Conservation (phyloP, 2,329 filamentous ascomycete genomes). For the Parasarocladium wereldwijsianum region DNA sequence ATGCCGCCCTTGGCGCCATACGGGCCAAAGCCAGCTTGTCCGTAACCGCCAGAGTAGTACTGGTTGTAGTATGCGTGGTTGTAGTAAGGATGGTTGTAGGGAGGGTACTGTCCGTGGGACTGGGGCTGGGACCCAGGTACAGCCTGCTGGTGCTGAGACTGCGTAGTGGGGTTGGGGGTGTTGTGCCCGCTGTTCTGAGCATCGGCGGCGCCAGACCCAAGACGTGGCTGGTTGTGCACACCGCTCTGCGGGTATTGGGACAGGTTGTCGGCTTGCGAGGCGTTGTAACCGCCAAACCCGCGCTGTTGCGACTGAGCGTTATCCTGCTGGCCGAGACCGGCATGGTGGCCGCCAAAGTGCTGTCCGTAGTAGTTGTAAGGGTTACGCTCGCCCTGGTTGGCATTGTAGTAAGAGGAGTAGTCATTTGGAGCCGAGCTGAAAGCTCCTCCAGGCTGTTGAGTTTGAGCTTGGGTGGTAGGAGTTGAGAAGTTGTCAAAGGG, state of each 20-base stretch:
- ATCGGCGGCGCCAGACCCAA: conserved; percentile 43
- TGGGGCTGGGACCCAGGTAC: conserved; percentile 29
- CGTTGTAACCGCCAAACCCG: conserved; percentile 60
- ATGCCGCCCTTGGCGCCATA: conserved; percentile 39
- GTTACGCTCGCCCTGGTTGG: conserved; percentile 56
- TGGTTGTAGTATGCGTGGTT: conserved; percentile 44
- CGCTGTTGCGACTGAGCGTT: conserved; percentile 56
- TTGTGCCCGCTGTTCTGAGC: conserved; percentile 77
- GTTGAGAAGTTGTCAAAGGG: conserved; percentile 48
- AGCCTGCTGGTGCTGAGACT: conserved; percentile 31
- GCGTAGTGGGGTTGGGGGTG: conserved; percentile 67
- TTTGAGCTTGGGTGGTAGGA: conserved; percentile 44
- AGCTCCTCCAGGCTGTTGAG: conserved; percentile 44
- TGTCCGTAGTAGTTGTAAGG: conserved; percentile 64
- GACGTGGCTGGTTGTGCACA: conserved; percentile 40
- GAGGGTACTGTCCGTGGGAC: conserved; percentile 33
- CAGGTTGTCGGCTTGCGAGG: conserved; percentile 46
- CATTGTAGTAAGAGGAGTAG: conserved; percentile 75
- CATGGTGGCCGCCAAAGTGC: conserved; percentile 40
- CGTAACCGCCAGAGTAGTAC: conserved; percentile 42
- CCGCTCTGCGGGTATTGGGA: conserved; percentile 58
- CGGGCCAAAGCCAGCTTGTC: conserved; percentile 35
- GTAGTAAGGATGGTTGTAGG: conserved; percentile 44
- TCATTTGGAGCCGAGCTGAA: conserved; percentile 66
- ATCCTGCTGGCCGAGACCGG: conserved; percentile 57